Conservation (phyloP, 2,329 filamentous ascomycete species). For the Periconia sp. region DNA sequence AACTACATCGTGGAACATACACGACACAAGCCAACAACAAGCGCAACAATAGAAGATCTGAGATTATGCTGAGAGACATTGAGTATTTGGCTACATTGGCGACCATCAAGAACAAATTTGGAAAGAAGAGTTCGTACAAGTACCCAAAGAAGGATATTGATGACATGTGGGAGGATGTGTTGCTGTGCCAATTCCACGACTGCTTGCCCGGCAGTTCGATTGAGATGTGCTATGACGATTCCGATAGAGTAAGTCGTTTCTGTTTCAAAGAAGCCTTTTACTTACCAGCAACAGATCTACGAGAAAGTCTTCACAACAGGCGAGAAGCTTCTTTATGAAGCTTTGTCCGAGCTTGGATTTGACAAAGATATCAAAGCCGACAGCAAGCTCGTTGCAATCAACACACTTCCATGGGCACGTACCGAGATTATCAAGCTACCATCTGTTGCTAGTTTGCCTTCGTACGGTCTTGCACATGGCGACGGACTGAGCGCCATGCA, state of each 20-base stretch:
- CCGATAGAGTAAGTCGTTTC: slow-evolving; percentile 71
- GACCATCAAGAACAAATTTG: slow-evolving; percentile 69
- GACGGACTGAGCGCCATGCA: slow-evolving; percentile 51
- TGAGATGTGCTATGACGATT: slow-evolving; percentile 98
- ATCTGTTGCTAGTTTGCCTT: slow-evolving; percentile 30
- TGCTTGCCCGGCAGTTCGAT: slow-evolving; percentile 94
- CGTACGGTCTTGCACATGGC: slow-evolving; percentile 53
- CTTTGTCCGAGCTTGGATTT: slow-evolving; percentile 72
- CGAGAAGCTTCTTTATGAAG: slow-evolving; percentile 71
- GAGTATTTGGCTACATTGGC: slow-evolving; percentile 88
- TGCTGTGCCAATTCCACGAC: slow-evolving; percentile 97
- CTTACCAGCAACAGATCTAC: slow-evolving; percentile 64
- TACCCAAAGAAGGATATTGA: slow-evolving; percentile 96
- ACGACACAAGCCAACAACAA: slow-evolving; percentile 99
- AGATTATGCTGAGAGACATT: slow-evolving; percentile 83
- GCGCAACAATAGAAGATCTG: slow-evolving; percentile 85
- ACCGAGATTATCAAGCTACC: slow-evolving; percentile 74
- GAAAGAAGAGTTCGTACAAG: slow-evolving; percentile 64
- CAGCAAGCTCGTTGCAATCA: slow-evolving; percentile 69
- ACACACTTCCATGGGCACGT: slow-evolving; percentile 87
- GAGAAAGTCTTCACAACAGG: slow-evolving; percentile 80
- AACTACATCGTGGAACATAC: slow-evolving; percentile 95
- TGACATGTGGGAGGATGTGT: slow-evolving; percentile 89
- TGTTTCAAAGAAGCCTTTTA: too few species aligned
- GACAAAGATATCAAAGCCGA: slow-evolving; percentile 52